Base-by-base conservation (phyloP, 352 stramenopile genomes). In the Peronospora farinosa region DNA sequence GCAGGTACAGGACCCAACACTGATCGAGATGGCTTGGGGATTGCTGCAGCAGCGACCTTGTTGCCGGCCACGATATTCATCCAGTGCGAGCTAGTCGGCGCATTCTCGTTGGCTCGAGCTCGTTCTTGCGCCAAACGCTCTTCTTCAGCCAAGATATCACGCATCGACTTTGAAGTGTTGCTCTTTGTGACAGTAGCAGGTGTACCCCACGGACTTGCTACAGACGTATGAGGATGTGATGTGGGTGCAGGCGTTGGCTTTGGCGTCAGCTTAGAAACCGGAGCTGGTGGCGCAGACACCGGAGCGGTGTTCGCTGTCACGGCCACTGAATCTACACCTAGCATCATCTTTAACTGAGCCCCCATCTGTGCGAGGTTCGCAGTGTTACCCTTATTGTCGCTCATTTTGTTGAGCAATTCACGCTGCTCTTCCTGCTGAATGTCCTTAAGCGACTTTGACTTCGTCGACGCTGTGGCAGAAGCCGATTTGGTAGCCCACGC, bases 281-380 rank as follows among this genome's bases (percentile, higher is more conserved):
- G 25, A 36, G 31, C 45, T 17, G 51, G 51, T 15, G 55, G 46
- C 21, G 35, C 16, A 45, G 52, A 32, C 0, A 16, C 21, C 32
- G 47, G 38, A 44, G 40, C 28, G 40, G 35, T 23, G 33, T 51
- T 47, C n/a, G 63, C 23, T 38, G 44, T 21, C 27, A 57, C 58
- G 32, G 47, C 43, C 25, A 40, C 42, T 10, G 69, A 64, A n/a
- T 78, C 67, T 19, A 92, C 81, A 16, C 83, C 83, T 5, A 94
- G 67, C 83, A 94, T 94, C 74, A 91, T 89, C 63, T 94, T 94
- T 21, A 94, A 57, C 42, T 94, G 78, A 10, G 70, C 74, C 27
- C 80, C 83, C 83, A 94, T 94, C 27, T 92, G 72, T 13, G 74
- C 78, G 2, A 94, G 61, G 49, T 88, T 76, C 3, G 61, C 35